These are phyloP conservation scores for Parascedosporium putredinis DNA, from an alignment of 2,329 filamentous ascomycete species.

Conservation along the genomic window DNA sequence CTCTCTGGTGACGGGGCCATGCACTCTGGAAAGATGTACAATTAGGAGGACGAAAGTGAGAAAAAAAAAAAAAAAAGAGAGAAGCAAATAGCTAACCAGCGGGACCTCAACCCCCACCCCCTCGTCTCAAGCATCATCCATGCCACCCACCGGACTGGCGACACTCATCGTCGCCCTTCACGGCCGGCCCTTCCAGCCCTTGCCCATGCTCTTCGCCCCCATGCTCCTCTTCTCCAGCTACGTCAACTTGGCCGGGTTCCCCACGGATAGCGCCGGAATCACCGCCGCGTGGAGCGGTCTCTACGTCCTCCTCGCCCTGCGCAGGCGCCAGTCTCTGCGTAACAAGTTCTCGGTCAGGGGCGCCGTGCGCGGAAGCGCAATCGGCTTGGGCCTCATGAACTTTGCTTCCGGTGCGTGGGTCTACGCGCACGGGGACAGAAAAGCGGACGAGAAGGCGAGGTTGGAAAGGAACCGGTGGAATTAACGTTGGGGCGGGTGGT, in stretches of 20 bases:
- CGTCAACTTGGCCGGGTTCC: slow-evolving; percentile 49
- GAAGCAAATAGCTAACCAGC: too few species aligned
- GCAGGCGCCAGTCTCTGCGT: slow-evolving; percentile 30
- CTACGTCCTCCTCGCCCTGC: slow-evolving; percentile 44
- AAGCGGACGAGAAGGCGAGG: slow-evolving; percentile 37
- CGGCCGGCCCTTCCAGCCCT: slow-evolving; percentile 38
- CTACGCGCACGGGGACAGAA: slow-evolving; percentile 40
- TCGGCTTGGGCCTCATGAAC: slow-evolving; percentile 40
- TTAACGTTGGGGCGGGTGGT: slow-evolving; percentile 11
- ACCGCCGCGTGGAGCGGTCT: slow-evolving; percentile 46
- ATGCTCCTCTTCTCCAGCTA: slow-evolving; percentile 47
- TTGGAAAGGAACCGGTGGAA: slow-evolving; percentile 42
- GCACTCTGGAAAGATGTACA: too few species aligned
- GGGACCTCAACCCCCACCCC: too few species aligned
- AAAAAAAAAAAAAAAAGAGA: too few species aligned
- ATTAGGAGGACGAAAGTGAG: too few species aligned
- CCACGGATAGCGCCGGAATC: slow-evolving; percentile 44
- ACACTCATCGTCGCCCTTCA: slow-evolving; percentile 47
- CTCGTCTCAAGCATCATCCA: slow-evolving; percentile 33
- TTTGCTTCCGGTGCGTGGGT: slow-evolving; percentile 38
- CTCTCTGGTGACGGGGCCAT: too few species aligned
- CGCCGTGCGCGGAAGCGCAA: slow-evolving; percentile 36
- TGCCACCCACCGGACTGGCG: slow-evolving; percentile 44
- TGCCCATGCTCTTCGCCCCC: slow-evolving; percentile 41
- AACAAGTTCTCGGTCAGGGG: slow-evolving; percentile 37